Evolutionary conservation across 208 protist genomes (phyloP).

Genomic region (Trichomonas gallinae): DNA sequence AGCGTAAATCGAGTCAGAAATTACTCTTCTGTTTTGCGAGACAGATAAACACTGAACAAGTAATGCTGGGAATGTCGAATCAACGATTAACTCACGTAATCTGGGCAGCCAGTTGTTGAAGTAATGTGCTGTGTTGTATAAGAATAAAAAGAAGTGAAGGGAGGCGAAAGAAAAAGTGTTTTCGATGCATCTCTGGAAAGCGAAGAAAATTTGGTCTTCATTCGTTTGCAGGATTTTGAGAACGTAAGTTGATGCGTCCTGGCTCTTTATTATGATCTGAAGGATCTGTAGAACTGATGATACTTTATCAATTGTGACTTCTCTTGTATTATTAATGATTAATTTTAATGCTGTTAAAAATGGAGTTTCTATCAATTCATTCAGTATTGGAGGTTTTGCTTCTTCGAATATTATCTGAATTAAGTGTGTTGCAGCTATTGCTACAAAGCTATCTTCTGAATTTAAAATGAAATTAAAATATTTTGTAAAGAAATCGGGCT

Average conservation of each 20-base stretch:
- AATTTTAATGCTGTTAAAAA: background rate
- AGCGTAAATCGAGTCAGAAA: background rate
- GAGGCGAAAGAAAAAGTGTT: background rate
- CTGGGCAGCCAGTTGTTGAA: background rate
- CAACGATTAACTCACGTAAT: background rate
- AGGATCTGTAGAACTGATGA: background rate
- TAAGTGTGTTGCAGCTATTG: background rate
- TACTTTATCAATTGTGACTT: background rate
- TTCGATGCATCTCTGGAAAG: background rate
- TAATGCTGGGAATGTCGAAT: background rate
- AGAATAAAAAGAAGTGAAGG: background rate
- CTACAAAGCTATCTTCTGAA: background rate
- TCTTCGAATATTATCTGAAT: background rate
- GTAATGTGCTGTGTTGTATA: background rate
- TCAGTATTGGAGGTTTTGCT: background rate
- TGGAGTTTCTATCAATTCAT: background rate
- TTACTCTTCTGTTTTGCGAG: background rate
- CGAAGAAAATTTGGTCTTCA: background rate
- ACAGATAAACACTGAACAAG: background rate
- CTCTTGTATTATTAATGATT: background rate
- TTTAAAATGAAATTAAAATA: background rate
- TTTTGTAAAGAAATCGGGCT: background rate
- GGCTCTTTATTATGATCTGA: background rate
- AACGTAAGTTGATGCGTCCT: background rate
- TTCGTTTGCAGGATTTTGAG: background rate